These are phyloP conservation scores for Candida glucosophila DNA, from an alignment of 1,139 yeast species.

Conservation along the genomic window DNA sequence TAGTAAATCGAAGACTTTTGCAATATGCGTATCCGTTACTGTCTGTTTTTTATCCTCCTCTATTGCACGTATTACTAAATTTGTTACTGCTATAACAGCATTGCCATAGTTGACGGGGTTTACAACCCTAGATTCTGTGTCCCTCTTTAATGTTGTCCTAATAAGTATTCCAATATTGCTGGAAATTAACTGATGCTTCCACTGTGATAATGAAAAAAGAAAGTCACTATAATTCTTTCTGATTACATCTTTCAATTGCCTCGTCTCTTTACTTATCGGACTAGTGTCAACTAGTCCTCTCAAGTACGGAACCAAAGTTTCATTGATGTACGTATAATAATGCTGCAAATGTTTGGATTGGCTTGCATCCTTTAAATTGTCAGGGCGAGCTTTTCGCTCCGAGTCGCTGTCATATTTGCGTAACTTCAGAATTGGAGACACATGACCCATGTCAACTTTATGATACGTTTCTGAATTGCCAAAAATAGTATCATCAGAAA, in stretches of 20 bases:
- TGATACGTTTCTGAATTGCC: constrained; percentile 8
- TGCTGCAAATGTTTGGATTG: background rate
- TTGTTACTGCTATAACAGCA: constrained; percentile 53
- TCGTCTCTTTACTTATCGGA: background rate
- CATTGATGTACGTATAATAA: background rate
- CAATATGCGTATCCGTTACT: constrained; percentile 42
- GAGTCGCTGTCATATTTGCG: constrained; percentile 3
- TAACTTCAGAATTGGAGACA: constrained; percentile 2
- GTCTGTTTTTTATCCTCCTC: constrained; percentile 54
- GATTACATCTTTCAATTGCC: background rate
- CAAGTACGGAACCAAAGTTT: background rate
- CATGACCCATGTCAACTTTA: constrained; percentile 2
- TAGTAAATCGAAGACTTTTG: constrained; percentile 49
- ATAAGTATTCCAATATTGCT: constrained; percentile 38
- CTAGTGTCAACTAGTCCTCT: background rate
- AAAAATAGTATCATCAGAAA: constrained; percentile 4
- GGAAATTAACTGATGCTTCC: constrained; percentile 10
- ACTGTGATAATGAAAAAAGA: background rate
- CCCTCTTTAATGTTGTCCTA: constrained; percentile 40
- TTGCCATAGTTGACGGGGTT: constrained; percentile 55
- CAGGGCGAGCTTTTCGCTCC: too few relatives aligned
- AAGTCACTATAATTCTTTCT: background rate
- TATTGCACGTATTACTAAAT: constrained; percentile 50
- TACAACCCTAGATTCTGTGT: constrained; percentile 51
- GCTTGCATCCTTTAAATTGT: background rate